Conservation (phyloP, 2,329 filamentous ascomycete species). For the Parastagonospora avenae region DNA sequence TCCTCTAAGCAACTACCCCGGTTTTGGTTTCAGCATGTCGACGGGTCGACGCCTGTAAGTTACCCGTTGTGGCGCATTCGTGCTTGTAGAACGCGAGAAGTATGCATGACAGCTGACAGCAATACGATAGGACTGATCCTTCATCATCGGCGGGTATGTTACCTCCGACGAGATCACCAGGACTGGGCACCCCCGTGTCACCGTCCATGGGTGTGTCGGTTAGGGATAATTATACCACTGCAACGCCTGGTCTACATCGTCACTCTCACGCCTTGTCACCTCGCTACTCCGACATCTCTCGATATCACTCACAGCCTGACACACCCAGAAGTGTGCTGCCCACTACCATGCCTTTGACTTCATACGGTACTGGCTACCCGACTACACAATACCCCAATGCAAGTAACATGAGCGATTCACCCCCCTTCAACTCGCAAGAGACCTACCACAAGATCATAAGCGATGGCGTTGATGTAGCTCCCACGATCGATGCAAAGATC, state of each 20-base stretch:
- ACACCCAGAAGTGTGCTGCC: slow-evolving; percentile 44
- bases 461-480: slow-evolving; percentile 64
- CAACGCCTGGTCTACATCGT: slow-evolving; percentile 45
- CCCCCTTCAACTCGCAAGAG: slow-evolving; percentile 54
- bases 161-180: slow-evolving; percentile 50
- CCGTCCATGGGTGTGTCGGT: slow-evolving; percentile 46
- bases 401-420: slow-evolving; percentile 35
- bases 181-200: slow-evolving; percentile 49
- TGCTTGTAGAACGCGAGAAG: slow-evolving; percentile 37
- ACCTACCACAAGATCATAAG: slow-evolving; percentile 67
- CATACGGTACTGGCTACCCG: slow-evolving; percentile 24
- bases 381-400: slow-evolving; percentile 24
- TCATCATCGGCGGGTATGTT: slow-evolving; percentile 54
- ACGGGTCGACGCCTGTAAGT: slow-evolving; percentile 54
- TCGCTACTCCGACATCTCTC: slow-evolving; percentile 43
- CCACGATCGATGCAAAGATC: slow-evolving; percentile 78
- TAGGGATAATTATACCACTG: slow-evolving; percentile 53
- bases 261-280: slow-evolving; percentile 43
- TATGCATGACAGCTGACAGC: slow-evolving; percentile 49
- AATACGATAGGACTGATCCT: slow-evolving; percentile 50
- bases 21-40: slow-evolving; percentile 46
- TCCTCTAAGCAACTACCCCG: slow-evolving; percentile 43
- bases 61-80: slow-evolving; percentile 39
- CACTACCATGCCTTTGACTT: slow-evolving; percentile 36
- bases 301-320: slow-evolving; percentile 43